phyloP scores from a whole-genome alignment of 345 rosid species.

The Pistacia atlantica region DNA sequence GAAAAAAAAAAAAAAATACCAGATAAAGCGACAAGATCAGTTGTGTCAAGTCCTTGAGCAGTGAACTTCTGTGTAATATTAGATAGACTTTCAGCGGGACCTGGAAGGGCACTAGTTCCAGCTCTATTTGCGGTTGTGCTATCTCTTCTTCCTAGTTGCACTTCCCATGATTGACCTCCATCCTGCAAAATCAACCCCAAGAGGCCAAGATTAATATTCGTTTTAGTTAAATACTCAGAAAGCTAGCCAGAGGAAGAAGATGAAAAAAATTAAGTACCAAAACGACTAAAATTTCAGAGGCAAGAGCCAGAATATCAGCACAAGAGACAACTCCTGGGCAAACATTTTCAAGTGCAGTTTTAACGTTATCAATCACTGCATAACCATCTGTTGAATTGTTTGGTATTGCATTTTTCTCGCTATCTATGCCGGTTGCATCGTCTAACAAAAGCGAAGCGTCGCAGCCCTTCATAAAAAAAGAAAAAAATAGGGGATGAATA shows the following conservation, averaged over 20 bases:
- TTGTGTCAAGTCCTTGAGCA: background rate
- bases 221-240: background rate
- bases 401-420: slow-evolving; percentile 39
- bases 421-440: slow-evolving; percentile 21
- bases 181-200: slow-evolving; percentile 18
- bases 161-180: slow-evolving; percentile 41
- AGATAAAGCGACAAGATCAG: slow-evolving; percentile 10
- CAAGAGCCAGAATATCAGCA: slow-evolving; percentile 53
- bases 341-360: slow-evolving; percentile 47
- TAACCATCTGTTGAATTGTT: slow-evolving; percentile 39
- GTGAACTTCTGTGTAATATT: background rate
- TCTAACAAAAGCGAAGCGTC: slow-evolving; percentile 59
- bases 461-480: slow-evolving; percentile 39
- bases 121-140: slow-evolving; percentile 1
- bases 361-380: slow-evolving; percentile 43
- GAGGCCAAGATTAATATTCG: too few species aligned
- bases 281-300: slow-evolving; percentile 44
- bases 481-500: background rate
- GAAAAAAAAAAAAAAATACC: background rate
- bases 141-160: slow-evolving; percentile 37
- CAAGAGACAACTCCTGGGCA: slow-evolving; percentile 65
- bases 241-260: background rate
- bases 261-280: slow-evolving; percentile 29
- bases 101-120: slow-evolving; percentile 5
- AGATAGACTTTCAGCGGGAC: background rate